Evolutionary conservation across 2,329 filamentous ascomycete species (phyloP).

Genomic region (Ampelomyces quisqualis): DNA sequence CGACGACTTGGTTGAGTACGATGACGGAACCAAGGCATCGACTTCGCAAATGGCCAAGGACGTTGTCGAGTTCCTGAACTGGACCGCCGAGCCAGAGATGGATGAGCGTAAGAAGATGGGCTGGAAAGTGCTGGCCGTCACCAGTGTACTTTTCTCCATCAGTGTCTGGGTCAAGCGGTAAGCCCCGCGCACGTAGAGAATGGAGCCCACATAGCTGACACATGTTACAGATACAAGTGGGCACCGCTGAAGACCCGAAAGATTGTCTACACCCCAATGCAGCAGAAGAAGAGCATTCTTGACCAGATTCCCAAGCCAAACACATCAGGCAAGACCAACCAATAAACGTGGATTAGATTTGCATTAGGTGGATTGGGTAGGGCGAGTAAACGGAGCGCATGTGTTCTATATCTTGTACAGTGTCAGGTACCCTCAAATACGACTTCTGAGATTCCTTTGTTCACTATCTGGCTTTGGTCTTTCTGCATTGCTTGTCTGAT

Average conservation of each 20-base stretch:
- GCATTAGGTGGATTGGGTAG: slow-evolving; percentile 22
- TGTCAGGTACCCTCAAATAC: slow-evolving; percentile 41
- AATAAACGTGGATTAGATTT: slow-evolving; percentile 22
- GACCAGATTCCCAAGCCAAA: slow-evolving; percentile 36
- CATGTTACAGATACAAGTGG: slow-evolving; percentile 79
- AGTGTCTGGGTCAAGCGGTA: slow-evolving; percentile 95
- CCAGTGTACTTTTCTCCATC: slow-evolving; percentile 75
- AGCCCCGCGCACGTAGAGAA: slow-evolving; percentile 11
- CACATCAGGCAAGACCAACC: slow-evolving; percentile 37
- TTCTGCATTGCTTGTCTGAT: background rate
- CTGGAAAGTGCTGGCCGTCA: slow-evolving; percentile 87
- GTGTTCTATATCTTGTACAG: slow-evolving; percentile 45
- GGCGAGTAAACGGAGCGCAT: slow-evolving; percentile 31
- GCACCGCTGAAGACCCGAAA: slow-evolving; percentile 92
- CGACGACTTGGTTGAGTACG: slow-evolving; percentile 96
- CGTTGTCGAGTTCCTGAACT: slow-evolving; percentile 98
- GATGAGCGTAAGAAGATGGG: slow-evolving; percentile 99
- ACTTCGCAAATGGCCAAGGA: slow-evolving; percentile 99
- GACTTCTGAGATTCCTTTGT: slow-evolving; percentile 34
- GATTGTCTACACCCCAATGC: slow-evolving; percentile 80
- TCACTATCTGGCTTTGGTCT: too few species aligned
- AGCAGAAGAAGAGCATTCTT: slow-evolving; percentile 34
- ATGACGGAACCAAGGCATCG: slow-evolving; percentile 90
- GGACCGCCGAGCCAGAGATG: slow-evolving; percentile 98
- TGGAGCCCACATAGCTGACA: slow-evolving; percentile 25